These are phyloP conservation scores for rapeseed (Brassica napus) DNA, from an alignment of 345 rosid genomes.

Conservation along the genomic window DNA sequence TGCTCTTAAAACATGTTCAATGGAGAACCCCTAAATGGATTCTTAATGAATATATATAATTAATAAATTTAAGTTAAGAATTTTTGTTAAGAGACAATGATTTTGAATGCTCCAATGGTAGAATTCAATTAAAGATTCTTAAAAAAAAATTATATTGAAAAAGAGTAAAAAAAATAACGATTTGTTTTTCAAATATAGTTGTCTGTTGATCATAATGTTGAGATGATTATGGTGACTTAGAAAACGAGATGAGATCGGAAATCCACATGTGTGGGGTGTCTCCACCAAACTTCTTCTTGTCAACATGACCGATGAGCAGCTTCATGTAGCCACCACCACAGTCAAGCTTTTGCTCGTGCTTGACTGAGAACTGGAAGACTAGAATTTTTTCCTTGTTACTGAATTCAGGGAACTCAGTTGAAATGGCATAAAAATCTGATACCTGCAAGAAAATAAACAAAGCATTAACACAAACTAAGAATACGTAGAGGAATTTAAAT, in stretches of 20 bases:
- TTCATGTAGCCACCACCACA: slow-evolving; percentile 99
- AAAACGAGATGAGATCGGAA: not conserved
- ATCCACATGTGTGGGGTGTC: slow-evolving; percentile 86
- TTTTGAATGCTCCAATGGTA: no score
- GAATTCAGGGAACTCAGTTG: slow-evolving; percentile 57
- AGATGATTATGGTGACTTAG: not conserved
- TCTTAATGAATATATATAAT: no score
- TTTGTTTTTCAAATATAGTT: no score
- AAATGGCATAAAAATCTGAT: slow-evolving; percentile 94
- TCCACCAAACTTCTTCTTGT: slow-evolving; percentile 96
- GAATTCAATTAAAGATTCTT: no score
- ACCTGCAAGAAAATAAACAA: slow-evolving; percentile 46
- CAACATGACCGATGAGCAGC: slow-evolving; percentile 80
- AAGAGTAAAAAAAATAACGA: no score
- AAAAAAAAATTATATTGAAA: no score
- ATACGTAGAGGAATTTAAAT: no score
- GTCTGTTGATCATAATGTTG: not conserved
- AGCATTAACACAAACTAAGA: slow-evolving; percentile 4
- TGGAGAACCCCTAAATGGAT: no score
- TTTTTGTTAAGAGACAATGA: no score
- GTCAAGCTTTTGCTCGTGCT: slow-evolving; percentile 99
- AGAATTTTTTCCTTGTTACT: slow-evolving; percentile 90
- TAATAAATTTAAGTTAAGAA: no score
- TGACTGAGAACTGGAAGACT: slow-evolving; percentile 94
- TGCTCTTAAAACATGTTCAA: no score